Conservation (phyloP, 345 rosid genomes). For the Boechera retrofracta region DNA sequence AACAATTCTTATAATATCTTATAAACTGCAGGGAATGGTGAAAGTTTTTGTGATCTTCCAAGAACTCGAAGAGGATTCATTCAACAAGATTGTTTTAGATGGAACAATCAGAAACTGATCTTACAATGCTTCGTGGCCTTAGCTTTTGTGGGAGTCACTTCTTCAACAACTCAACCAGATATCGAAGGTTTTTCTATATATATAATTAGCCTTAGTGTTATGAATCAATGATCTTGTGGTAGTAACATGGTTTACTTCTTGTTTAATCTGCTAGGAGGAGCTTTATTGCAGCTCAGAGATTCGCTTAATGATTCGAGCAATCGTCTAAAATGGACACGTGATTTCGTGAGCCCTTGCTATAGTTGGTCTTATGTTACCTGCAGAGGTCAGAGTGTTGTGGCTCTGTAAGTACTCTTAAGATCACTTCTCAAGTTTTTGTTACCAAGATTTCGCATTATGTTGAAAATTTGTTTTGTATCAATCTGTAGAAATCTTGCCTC, state of each 20-base stretch:
- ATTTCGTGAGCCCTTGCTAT: constrained; percentile 82
- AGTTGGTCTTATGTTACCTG: constrained; percentile 89
- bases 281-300: constrained; percentile 60
- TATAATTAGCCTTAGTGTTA: background rate
- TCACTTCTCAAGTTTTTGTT: background rate
- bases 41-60: constrained; percentile 30
- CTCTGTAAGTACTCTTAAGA: constrained; percentile 61
- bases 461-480: constrained; percentile 14
- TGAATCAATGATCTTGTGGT: background rate
- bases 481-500: constrained; percentile 69
- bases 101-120: constrained; percentile 43
- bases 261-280: constrained; percentile 58
- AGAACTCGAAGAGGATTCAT: constrained; percentile 27
- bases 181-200: constrained; percentile 63
- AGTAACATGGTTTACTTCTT: constrained; percentile 13
- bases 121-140: constrained; percentile 51
- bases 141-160: constrained; percentile 44
- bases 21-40: constrained; percentile 28
- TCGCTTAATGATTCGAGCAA: constrained; percentile 63
- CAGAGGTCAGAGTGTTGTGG: constrained; percentile 65
- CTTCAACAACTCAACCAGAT: constrained; percentile 62
- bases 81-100: constrained; percentile 38
- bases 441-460: background rate
- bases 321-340: constrained; percentile 59
- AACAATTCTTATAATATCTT: background rate